Conservation (phyloP, 805 yeast genomes). For the Metschnikowia cubensis region DNA sequence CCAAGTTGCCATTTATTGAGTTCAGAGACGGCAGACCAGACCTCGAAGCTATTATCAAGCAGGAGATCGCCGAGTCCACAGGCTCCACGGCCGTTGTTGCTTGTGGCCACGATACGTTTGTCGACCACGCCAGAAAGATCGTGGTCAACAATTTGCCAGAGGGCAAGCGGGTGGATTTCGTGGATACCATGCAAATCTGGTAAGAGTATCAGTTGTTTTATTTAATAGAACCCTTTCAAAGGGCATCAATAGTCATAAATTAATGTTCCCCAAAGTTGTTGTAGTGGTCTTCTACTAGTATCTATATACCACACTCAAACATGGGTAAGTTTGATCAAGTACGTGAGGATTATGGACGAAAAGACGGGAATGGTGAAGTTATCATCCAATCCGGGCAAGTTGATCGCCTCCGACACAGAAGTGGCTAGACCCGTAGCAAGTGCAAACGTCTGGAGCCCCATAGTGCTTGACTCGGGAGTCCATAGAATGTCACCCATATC, state of each 20-base stretch:
- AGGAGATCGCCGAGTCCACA: slow-evolving; percentile 32
- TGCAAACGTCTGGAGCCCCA: slow-evolving; percentile 53
- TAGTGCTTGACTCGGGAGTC: slow-evolving; percentile 54
- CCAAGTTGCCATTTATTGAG: slow-evolving; percentile 33
- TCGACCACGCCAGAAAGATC: slow-evolving; percentile 50
- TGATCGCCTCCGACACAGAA: slow-evolving; percentile 81
- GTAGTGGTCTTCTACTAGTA: neutral
- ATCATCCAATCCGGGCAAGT: slow-evolving; percentile 76
- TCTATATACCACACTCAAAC: neutral
- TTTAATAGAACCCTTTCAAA: slow-evolving; percentile 1
- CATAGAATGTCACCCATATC: slow-evolving; percentile 59
- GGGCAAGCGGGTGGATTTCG: slow-evolving; percentile 57
- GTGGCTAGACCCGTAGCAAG: slow-evolving; percentile 75
- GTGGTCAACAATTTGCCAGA: slow-evolving; percentile 40
- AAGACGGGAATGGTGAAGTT: slow-evolving; percentile 91
- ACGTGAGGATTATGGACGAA: slow-evolving; percentile 62
- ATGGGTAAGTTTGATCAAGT: slow-evolving; percentile 31
- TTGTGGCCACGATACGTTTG: slow-evolving; percentile 62
- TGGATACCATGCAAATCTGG: slow-evolving; percentile 77
- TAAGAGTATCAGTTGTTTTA: slow-evolving; percentile 8
- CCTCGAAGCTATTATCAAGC: slow-evolving; percentile 27
- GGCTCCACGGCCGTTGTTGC: slow-evolving; percentile 48
- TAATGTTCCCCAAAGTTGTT: neutral
- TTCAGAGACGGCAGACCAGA: slow-evolving; percentile 46
- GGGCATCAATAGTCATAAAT: neutral